A percentile compares a stretch with the other conserved stretches of the same genome.
These are phyloP conservation scores for Erysimum cheiranthoides DNA, from an alignment of 345 rosid species.

Conservation along the genomic window DNA sequence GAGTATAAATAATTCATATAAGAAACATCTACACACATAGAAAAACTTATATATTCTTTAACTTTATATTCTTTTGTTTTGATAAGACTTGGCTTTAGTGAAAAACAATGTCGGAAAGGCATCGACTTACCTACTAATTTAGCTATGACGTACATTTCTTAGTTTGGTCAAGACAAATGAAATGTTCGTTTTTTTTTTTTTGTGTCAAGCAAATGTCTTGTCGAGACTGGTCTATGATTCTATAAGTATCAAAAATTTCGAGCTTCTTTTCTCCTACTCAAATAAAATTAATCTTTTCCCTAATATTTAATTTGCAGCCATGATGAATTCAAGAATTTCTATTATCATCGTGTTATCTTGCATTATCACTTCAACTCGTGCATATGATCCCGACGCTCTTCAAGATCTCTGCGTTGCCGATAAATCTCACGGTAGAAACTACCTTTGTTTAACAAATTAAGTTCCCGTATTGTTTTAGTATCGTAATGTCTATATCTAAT, in stretches of 20 bases:
- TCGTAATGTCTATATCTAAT: background rate
- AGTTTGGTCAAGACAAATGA: slow-evolving; percentile 40
- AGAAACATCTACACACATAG: background rate
- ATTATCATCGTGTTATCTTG: slow-evolving; percentile 26
- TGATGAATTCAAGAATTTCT: slow-evolving; percentile 25
- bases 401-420: slow-evolving; percentile 76
- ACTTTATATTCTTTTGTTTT: background rate
- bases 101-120: slow-evolving; percentile 33
- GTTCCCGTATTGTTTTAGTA: too few relatives aligned
- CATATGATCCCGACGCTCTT: slow-evolving; percentile 67
- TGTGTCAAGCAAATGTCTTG: slow-evolving; percentile 25
- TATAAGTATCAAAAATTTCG: slow-evolving; percentile 25
- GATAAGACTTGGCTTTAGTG: slow-evolving; percentile 26
- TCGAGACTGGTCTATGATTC: slow-evolving; percentile 7
- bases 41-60: background rate
- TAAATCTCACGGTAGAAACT: slow-evolving; percentile 35
- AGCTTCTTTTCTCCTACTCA: slow-evolving; percentile 2
- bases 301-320: slow-evolving; percentile 12
- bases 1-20: too few relatives aligned
- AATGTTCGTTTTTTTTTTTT: background rate
- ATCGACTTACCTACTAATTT: slow-evolving; percentile 28
- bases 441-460: too few relatives aligned
- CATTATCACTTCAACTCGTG: slow-evolving; percentile 42
- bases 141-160: slow-evolving; percentile 40
- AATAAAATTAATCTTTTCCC: background rate